Conservation (phyloP, 31 red algal species). For the Odonthalia washingtoniensis region DNA sequence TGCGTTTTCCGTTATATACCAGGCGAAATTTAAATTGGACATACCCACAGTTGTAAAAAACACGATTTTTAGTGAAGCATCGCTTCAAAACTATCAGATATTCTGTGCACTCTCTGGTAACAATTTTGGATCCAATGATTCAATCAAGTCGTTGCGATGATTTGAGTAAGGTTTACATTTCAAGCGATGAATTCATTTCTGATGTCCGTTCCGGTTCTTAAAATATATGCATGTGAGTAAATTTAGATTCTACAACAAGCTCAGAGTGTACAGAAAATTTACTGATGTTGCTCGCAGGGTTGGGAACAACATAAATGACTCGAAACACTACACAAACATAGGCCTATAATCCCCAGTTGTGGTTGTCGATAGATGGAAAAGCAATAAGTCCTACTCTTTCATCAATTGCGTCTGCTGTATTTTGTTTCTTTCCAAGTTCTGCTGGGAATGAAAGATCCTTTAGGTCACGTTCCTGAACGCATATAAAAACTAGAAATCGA, state of each 20-base stretch:
- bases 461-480: neutral
- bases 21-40: neutral
- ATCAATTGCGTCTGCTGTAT: neutral
- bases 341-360: neutral
- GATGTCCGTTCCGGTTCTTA: neutral
- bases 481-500: neutral
- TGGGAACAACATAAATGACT: neutral
- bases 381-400: neutral
- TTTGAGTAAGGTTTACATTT: no score
- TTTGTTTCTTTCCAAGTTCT: neutral
- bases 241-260: neutral
- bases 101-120: neutral
- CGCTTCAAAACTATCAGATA: no score
- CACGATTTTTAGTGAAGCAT: neutral
- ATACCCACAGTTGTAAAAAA: neutral
- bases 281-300: neutral
- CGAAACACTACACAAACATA: neutral
- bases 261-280: neutral
- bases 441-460: neutral
- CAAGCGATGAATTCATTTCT: neutral
- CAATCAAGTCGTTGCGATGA: neutral
- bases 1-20: neutral
- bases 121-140: neutral
- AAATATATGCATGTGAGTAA: neutral
- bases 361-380: neutral